These are phyloP conservation scores for Plicaturopsis crispa DNA, from an alignment of 768 basidiomycete species.

Conservation along the genomic window DNA sequence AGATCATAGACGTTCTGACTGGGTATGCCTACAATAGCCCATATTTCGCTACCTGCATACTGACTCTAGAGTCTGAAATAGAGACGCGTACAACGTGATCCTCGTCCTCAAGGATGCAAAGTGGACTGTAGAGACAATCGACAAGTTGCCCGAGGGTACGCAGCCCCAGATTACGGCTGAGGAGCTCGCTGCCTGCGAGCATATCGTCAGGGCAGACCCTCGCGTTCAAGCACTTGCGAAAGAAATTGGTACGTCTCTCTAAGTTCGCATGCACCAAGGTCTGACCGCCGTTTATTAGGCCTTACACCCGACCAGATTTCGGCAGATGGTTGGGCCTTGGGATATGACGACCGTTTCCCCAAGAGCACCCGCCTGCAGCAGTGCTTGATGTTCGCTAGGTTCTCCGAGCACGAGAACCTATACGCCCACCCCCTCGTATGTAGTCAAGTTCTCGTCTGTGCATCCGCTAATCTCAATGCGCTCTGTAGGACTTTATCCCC, in stretches of 20 bases:
- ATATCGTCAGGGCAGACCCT: conserved; percentile 59
- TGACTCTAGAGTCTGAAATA: conserved; percentile 9
- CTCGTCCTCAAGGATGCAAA: conserved; percentile 39
- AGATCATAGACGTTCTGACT: conserved; percentile 74
- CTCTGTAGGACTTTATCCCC: conserved; percentile 65
- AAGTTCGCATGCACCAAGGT: background rate
- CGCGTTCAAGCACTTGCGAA: conserved; percentile 63
- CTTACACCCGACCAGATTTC: conserved; percentile 60
- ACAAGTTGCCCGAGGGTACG: conserved; percentile 51
- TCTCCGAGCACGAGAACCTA: conserved; percentile 73
- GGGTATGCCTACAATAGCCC: conserved; percentile 56
- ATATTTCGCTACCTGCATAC: too few species aligned
- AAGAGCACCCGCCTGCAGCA: conserved; percentile 66
- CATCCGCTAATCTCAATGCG: too few species aligned
- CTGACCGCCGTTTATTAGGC: conserved; percentile 30
- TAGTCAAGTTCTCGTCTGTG: conserved; percentile 10
- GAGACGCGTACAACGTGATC: conserved; percentile 45
- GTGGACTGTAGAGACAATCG: conserved; percentile 59
- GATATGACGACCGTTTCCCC: conserved; percentile 84
- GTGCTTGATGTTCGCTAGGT: conserved; percentile 72
- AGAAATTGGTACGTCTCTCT: conserved; percentile 52
- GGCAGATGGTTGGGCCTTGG: conserved; percentile 88
- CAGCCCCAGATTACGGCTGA: conserved; percentile 83
- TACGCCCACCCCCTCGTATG: conserved; percentile 83
- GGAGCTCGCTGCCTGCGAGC: conserved; percentile 71